Evolutionary conservation across 495 filamentous ascomycete genomes (phyloP).

Genomic region (Neurospora sp.): DNA sequence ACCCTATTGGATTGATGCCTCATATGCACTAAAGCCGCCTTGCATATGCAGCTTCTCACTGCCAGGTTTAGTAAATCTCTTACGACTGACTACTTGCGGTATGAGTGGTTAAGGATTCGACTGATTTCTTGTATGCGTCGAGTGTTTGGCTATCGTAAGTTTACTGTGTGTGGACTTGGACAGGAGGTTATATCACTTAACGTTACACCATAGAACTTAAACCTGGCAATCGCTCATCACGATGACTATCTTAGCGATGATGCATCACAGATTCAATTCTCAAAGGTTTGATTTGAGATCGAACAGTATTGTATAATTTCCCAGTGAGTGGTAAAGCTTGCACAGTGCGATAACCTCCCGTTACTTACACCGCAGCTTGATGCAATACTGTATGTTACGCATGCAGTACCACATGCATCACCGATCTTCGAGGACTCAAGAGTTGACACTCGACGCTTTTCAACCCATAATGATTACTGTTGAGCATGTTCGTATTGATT

Average conservation of each 20-base stretch:
- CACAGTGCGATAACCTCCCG: neutral
- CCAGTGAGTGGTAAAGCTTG: neutral
- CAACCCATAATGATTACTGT: neutral
- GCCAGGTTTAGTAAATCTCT: too few relatives aligned
- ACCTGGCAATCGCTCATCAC: neutral
- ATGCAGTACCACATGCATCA: neutral
- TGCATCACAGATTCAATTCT: neutral
- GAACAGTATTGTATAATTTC: neutral
- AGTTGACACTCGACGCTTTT: neutral
- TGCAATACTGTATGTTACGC: neutral
- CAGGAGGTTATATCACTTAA: neutral
- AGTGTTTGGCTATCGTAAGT: neutral
- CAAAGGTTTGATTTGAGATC: neutral
- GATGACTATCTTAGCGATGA: neutral
- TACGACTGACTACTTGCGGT: too few relatives aligned
- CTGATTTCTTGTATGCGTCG: neutral
- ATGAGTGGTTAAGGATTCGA: neutral
- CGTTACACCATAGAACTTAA: neutral
- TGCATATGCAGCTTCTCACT: too few relatives aligned
- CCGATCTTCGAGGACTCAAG: neutral
- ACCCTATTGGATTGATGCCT: too few relatives aligned
- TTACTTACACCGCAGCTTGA: neutral
- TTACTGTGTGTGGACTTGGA: neutral
- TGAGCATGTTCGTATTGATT: neutral
- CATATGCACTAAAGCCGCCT: too few relatives aligned